phyloP scores from a whole-genome alignment of 2,329 filamentous ascomycete species.

The Colletotrichum sp. region DNA sequence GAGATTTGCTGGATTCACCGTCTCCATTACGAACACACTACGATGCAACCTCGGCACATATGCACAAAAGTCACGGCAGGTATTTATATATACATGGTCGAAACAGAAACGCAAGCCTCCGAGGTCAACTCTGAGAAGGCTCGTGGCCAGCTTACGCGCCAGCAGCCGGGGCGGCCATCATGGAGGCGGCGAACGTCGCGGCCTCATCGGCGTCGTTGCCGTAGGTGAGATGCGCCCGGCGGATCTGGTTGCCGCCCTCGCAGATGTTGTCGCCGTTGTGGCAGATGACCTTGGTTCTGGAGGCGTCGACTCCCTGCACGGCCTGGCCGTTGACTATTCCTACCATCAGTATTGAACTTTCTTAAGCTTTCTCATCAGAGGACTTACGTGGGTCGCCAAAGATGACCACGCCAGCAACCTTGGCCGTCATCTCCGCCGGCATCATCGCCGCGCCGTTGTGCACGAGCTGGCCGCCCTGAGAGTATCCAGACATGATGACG shows the following conservation, averaged over 20 bases:
- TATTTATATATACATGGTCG: not conserved
- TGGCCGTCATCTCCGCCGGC: conserved; percentile 35
- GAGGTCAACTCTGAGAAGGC: conserved; percentile 13
- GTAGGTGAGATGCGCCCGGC: conserved; percentile 31
- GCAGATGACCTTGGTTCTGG: conserved; percentile 30
- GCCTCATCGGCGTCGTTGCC: conserved; percentile 31
- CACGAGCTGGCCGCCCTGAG: conserved; percentile 42
- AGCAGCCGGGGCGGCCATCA: not conserved
- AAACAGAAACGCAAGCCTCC: not conserved
- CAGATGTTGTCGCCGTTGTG: conserved; percentile 37
- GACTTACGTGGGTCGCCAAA: conserved; percentile 30
- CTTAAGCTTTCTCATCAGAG: not conserved
- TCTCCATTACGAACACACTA: not conserved
- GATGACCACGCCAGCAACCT: conserved; percentile 33
- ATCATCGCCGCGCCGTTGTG: conserved; percentile 47
- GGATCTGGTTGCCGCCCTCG: conserved; percentile 30
- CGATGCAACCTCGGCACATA: not conserved
- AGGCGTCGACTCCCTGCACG: conserved; percentile 2
- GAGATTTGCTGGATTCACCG: not conserved
- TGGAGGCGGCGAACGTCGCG: conserved; percentile 22
- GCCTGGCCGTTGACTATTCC: conserved; percentile 10
- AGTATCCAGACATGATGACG: conserved; percentile 53
- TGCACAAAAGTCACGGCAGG: not conserved
- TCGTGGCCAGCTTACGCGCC: not conserved
- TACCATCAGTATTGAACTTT: not conserved